Base-by-base conservation (phyloP, 371 early-diverging fungal genomes). In the Neoconidiobolus thromboides region DNA sequence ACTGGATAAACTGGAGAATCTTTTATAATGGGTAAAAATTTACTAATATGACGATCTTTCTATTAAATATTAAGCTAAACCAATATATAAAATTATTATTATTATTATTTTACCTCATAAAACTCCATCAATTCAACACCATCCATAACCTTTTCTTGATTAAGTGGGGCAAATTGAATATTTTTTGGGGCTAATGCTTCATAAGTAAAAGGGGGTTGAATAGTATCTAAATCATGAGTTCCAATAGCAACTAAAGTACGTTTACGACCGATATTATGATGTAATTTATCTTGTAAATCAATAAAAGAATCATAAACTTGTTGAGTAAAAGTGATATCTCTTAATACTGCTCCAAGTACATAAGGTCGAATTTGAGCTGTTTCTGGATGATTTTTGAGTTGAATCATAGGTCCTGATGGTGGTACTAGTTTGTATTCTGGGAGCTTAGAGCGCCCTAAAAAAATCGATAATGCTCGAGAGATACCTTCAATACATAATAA, bases 201-300 rank as follows among this genome's bases (percentile, higher is more conserved):
- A 68, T 98, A 99, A n/a, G 80, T 79, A 78, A 99, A 92, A 3
- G 96, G 97, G 2, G 87, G 91, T 62, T 85, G 68, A 43, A 99
- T 76, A 5, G 93, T 96, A 68, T 96, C 97, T 43, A 98, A 76
- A 71, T 99, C 99, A 65, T 99, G 99, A 7, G 99, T 99, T 62
- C 99, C 99, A 66, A 99, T 96, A 14, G 99, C 89, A 12, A 94
- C 98, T 61, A 98, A 73, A 1, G 87, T 86, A 68, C 99, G 88
- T 76, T 93, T 92, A 68, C 88, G 73, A 79, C 99, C 91, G 66
- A 98, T 80, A 79, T 93, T 96, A 69, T 81, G 80, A 77, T 99
- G 98, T 47, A 99, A 84, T 78, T 97, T 99, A 67, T 99, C 99
- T 74, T 99, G 99, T 60, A 97, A 82, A 60, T 96, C 93, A 64